Evolutionary conservation across 2,329 filamentous ascomycete species (phyloP), one percentile per base, ranked within the genome.

Genomic region (Ascochyta koolunga): DNA sequence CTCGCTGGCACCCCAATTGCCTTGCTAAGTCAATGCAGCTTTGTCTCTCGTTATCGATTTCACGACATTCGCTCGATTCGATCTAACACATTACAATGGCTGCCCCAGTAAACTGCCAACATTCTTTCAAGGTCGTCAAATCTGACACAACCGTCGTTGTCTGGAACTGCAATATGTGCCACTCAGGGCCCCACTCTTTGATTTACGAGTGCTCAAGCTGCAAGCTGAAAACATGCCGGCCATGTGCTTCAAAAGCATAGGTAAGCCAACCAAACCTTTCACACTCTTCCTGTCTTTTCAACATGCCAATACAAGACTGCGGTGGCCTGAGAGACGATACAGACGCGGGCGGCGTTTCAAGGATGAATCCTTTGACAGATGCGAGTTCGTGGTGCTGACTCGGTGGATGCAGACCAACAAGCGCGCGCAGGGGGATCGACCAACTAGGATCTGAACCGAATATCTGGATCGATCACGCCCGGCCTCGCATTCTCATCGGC

Each of bases 91-190:
- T 54, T 65, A 59, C 65, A 49, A 81, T 81, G 79, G 79, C 79
- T 52, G 76, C 77, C 54, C 75, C 79, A 24, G 77, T 74, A 50
- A 77, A 69, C 66, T 82, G 80, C 73, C 68, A 77, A 42, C 80
- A 82, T 65, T 65, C 65, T 32, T 82, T 80, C 75, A 77, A 77
- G 60, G 73, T 80, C 67, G 79, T 81, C 75, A 82, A 82, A 65
- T 80, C 78, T 19, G 78, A 81, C 66, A 81, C 78, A 13, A 80
- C 77, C 4, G 70, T 82, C 58, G 76, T 82, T 53, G 71, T 79
- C 50, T 82, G 80, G 80, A 79, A 80, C 52, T 82, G 80, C 76
- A 79, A 80, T 65, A 66, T 78, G 62, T 82, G 80, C 69, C 79
- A 81, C 62, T 79, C 76, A 1, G 79, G 79, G 4, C 78, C 79